Percentiles rank a stretch among this genome's conserved stretches.
Evolutionary conservation across 768 basidiomycete species (phyloP).

Genomic region (Boletellus sp.): DNA sequence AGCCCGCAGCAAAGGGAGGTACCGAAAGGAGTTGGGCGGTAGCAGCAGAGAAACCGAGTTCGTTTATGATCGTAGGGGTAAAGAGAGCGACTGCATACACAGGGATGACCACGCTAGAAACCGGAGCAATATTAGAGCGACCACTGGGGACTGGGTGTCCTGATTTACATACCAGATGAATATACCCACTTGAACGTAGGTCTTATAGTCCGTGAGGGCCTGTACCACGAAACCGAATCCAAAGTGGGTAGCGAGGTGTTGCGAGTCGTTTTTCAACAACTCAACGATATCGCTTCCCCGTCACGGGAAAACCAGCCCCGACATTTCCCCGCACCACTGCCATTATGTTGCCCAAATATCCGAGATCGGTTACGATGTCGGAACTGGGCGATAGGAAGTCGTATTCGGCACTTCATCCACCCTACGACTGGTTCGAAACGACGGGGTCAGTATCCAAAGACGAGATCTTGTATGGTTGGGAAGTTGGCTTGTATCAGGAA

Average conservation of each 20-base stretch:
- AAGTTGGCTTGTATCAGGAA: slow-evolving; percentile 42
- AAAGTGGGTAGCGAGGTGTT: neutral
- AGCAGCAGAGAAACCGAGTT: neutral
- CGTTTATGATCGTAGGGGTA: neutral
- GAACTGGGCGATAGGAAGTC: slow-evolving; percentile 18
- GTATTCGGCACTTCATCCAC: slow-evolving; percentile 33
- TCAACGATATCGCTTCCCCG: neutral
- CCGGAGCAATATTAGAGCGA: neutral
- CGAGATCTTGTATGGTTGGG: slow-evolving; percentile 36
- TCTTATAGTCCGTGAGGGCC: slow-evolving; percentile 1
- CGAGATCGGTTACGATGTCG: slow-evolving; percentile 10
- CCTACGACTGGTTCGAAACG: slow-evolving; percentile 22
- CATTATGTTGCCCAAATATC: slow-evolving; percentile 18
- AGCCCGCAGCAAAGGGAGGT: neutral
- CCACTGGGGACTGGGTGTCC: too few relatives aligned
- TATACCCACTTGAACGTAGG: slow-evolving; percentile 1
- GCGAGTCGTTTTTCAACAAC: neutral
- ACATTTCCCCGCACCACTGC: slow-evolving; percentile 31
- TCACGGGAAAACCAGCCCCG: slow-evolving; percentile 28
- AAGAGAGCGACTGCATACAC: neutral
- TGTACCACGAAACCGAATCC: neutral
- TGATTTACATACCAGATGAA: neutral
- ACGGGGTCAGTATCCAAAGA: slow-evolving; percentile 29
- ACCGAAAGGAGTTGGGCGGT: neutral
- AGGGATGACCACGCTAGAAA: neutral